These are phyloP conservation scores for Crithidia sp. DNA, from an alignment of 208 protist genomes.

Conservation along the genomic window DNA sequence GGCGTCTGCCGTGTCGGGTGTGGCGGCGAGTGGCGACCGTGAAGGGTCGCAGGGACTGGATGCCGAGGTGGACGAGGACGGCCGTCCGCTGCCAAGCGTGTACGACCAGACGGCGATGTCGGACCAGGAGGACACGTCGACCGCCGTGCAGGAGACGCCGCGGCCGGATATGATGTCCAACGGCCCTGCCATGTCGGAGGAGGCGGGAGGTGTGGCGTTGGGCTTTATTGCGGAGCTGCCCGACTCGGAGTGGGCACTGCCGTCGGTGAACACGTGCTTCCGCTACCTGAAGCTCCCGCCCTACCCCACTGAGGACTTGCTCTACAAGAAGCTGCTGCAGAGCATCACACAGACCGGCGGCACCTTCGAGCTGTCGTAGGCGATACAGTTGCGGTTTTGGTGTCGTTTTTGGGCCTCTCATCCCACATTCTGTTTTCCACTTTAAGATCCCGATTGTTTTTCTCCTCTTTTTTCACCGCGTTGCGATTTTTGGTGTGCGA, in stretches of 20 bases:
- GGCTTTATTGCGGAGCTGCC: constrained; percentile 16
- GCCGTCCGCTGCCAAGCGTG: neutral
- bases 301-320: constrained; percentile 84
- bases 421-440: no score
- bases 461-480: constrained; percentile 20
- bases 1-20: neutral
- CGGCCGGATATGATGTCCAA: constrained; percentile 1
- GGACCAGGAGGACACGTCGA: constrained; percentile 27
- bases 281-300: constrained; percentile 91
- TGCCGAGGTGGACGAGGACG: constrained; percentile 34
- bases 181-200: constrained; percentile 18
- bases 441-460: neutral
- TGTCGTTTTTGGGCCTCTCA: neutral
- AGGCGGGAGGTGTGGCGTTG: neutral
- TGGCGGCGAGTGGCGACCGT: neutral
- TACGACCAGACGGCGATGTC: constrained; percentile 17
- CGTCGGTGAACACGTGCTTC: constrained; percentile 93
- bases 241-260: constrained; percentile 79
- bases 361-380: constrained; percentile 87
- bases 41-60: constrained; percentile 16
- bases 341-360: constrained; percentile 84
- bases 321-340: constrained; percentile 84
- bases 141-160: constrained; percentile 10
- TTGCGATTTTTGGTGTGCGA: no score
- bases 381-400: neutral